phyloP scores from a whole-genome alignment of 2,329 filamentous ascomycete species.

The Allantophomopsis lycopodina region DNA sequence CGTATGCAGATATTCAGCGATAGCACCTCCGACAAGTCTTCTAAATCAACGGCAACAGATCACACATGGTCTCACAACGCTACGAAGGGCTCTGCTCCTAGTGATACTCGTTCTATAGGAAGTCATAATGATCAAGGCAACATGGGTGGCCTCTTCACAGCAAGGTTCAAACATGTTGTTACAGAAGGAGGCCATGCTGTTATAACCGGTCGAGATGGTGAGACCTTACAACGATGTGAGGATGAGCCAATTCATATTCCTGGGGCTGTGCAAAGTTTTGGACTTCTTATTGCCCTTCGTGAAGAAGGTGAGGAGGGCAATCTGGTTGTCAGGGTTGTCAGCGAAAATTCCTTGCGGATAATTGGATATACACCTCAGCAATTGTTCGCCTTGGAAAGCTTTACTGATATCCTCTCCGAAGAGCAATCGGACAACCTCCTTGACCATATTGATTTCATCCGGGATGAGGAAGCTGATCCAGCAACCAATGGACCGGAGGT shows the following conservation, averaged over 20 bases:
- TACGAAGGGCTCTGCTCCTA: no score
- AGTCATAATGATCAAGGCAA: neutral
- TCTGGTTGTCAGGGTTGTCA: slow-evolving; percentile 59
- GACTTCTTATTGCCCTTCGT: slow-evolving; percentile 59
- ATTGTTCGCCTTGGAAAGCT: slow-evolving; percentile 60
- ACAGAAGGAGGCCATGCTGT: slow-evolving; percentile 70
- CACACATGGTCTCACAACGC: no score
- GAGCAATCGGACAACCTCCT: slow-evolving; percentile 75
- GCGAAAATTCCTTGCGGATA: slow-evolving; percentile 65
- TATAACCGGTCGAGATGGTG: slow-evolving; percentile 64
- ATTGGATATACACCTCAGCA: slow-evolving; percentile 67
- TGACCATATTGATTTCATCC: slow-evolving; percentile 79
- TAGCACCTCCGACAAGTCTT: slow-evolving; percentile 11
- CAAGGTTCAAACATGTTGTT: slow-evolving; percentile 65
- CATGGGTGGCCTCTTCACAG: slow-evolving; percentile 35
- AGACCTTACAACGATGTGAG: slow-evolving; percentile 65
- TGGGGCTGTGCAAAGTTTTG: slow-evolving; percentile 70
- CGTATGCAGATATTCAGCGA: slow-evolving; percentile 13
- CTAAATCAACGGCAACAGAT: no score
- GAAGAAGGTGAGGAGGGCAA: slow-evolving; percentile 51
- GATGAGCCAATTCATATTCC: slow-evolving; percentile 86
- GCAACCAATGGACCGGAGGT: slow-evolving; percentile 70
- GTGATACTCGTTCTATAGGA: no score
- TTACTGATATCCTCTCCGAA: slow-evolving; percentile 71
- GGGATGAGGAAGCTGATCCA: slow-evolving; percentile 68